Percentiles rank a stretch among this genome's conserved stretches.
These are phyloP conservation scores for Apiotrichum mycotoxinovorans DNA, from an alignment of 1,284 basidiomycete genomes.

Conservation along the genomic window DNA sequence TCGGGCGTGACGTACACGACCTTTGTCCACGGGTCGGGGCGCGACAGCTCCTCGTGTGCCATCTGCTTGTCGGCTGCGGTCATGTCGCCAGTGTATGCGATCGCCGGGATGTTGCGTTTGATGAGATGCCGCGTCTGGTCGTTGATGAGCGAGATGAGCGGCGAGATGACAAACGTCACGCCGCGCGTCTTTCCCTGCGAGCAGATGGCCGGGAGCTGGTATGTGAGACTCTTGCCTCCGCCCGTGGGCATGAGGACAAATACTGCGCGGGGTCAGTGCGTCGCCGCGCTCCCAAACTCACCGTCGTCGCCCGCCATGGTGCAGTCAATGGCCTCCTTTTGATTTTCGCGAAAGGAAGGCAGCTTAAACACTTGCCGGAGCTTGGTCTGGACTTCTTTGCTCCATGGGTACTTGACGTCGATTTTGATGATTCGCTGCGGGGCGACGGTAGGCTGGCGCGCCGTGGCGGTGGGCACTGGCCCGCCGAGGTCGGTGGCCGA, in stretches of 20 bases:
- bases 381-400: slow-evolving; percentile 60
- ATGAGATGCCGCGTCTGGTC: slow-evolving; percentile 80
- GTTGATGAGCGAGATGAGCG: slow-evolving; percentile 82
- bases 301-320: slow-evolving; percentile 72
- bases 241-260: slow-evolving; percentile 97
- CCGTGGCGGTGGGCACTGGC: not conserved
- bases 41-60: slow-evolving; percentile 54
- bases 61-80: slow-evolving; percentile 44
- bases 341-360: slow-evolving; percentile 70
- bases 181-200: slow-evolving; percentile 66
- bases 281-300: not conserved
- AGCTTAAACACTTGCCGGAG: slow-evolving; percentile 68
- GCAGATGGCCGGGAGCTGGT: slow-evolving; percentile 81
- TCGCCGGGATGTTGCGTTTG: slow-evolving; percentile 65
- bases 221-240: slow-evolving; percentile 87
- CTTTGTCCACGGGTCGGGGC: slow-evolving; percentile 48
- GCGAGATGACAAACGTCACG: slow-evolving; percentile 88
- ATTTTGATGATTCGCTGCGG: slow-evolving; percentile 16
- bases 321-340: slow-evolving; percentile 77
- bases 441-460: not conserved
- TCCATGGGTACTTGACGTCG: slow-evolving; percentile 52
- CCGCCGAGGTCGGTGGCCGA: slow-evolving; percentile 15
- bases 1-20: slow-evolving; percentile 96
- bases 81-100: slow-evolving; percentile 67
- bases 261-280: slow-evolving; percentile 52